Base-by-base conservation (phyloP, 2,329 filamentous ascomycete species). In the Aspergillus sp. region DNA sequence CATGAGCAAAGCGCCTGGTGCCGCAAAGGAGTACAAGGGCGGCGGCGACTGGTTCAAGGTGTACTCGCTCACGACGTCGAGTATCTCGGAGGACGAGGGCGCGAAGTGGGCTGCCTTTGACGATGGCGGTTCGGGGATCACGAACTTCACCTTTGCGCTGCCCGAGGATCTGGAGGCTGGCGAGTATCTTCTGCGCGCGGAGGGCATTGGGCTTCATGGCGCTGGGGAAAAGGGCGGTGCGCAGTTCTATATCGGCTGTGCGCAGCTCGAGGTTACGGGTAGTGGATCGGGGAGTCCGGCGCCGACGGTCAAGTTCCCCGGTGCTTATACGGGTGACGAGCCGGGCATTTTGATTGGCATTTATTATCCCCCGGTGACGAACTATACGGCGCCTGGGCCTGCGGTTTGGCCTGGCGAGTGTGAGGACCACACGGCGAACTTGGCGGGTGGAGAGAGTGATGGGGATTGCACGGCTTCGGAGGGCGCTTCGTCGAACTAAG, bases 331-430 rank as follows among this genome's bases (percentile, higher is more conserved):
- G 3, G 27, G 27, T 31, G 27, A 31, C 1, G 27, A 31, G 27
- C 27, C 27, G 8, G 27, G 27, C 3, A 31, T 31, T 31, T 1
- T 31, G 27, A 31, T 31, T 11, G 27, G 27, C 27, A 44, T 58
- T 9, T 58, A 58, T 23, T 54, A 31, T 9, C 50, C 50, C 1
- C 50, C 44, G 15, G 25, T 47, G 6, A 12, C 14, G 14, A 58
- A 54, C 45, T 58, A 58, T 27, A 58, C 56, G 17, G 39, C 33
- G n/a, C 51, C 56, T 15, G 56, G 56, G 5, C 56, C 56, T 11
- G 50, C 45, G 8, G 52, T 47, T 7, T 58, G 56, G 56, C 56
- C 56, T 31, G 27, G 27, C 3, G 9, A 31, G 27, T 31, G 27
- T 31, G 27, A 31, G 27, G 27, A 31, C 27, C 27, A 31, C 27